These are phyloP conservation scores for Drechslerella dactyloides DNA, from an alignment of 2,329 filamentous ascomycete species.

Conservation along the genomic window DNA sequence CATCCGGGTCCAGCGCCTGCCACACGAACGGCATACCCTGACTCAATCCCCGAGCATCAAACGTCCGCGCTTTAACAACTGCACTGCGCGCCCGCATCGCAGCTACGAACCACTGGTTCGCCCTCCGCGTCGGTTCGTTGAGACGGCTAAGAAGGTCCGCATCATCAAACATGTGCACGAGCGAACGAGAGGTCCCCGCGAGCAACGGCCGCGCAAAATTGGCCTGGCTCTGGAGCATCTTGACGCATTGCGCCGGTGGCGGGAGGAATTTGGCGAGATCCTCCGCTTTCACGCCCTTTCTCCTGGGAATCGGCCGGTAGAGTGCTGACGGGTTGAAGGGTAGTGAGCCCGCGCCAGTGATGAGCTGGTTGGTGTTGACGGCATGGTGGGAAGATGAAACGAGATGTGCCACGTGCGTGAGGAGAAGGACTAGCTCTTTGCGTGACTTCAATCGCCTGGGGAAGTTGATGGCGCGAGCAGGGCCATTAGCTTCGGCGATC, in stretches of 20 bases:
- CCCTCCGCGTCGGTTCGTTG: constrained; percentile 56
- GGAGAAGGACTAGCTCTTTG: constrained; percentile 58
- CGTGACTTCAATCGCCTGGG: constrained; percentile 55
- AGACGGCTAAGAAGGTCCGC: constrained; percentile 56
- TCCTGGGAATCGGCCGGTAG: constrained; percentile 55
- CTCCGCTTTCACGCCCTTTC: constrained; percentile 58
- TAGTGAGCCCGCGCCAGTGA: constrained; percentile 57
- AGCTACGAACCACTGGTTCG: constrained; percentile 57
- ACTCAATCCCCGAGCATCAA: constrained; percentile 60
- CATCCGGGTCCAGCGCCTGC: constrained; percentile 56
- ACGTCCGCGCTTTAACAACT: constrained; percentile 57
- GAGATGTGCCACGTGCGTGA: constrained; percentile 60
- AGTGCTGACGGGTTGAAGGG: constrained; percentile 59
- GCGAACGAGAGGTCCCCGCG: constrained; percentile 57
- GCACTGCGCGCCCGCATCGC: constrained; percentile 59
- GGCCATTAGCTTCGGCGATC: constrained; percentile 59
- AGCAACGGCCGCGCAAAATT: constrained; percentile 60
- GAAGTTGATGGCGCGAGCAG: constrained; percentile 60
- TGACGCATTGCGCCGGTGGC: constrained; percentile 55
- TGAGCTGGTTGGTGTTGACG: constrained; percentile 60
- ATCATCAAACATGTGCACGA: constrained; percentile 60
- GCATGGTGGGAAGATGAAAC: constrained; percentile 59
- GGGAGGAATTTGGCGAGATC: constrained; percentile 58
- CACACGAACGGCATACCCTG: constrained; percentile 63
- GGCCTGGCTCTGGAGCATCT: constrained; percentile 58